Conservation (phyloP, 2,329 filamentous ascomycete genomes). For the Verticillium isaacii region DNA sequence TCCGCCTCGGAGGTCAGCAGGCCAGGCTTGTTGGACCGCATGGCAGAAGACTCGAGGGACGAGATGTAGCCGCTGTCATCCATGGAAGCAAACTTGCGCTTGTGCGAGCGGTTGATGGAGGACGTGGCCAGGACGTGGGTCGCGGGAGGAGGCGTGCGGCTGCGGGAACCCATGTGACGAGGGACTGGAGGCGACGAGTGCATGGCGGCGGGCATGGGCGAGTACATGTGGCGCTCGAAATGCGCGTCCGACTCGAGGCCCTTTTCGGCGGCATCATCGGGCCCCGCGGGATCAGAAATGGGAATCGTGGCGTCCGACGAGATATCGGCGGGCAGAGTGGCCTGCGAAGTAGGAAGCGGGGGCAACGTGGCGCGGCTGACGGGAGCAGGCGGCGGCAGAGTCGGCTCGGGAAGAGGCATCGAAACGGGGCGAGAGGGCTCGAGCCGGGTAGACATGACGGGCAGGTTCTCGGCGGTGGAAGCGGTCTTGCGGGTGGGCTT, state of each 20-base stretch:
- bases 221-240: constrained; percentile 54
- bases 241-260: constrained; percentile 30
- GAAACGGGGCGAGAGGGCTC: constrained; percentile 42
- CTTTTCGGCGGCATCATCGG: constrained; percentile 45
- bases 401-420: constrained; percentile 37
- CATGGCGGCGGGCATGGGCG: constrained; percentile 66
- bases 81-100: constrained; percentile 74
- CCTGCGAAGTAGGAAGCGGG: constrained; percentile 32
- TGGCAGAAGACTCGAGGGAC: constrained; percentile 84
- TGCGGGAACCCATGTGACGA: constrained; percentile 50
- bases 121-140: constrained; percentile 52
- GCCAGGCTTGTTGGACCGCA: constrained; percentile 62
- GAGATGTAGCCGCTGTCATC: constrained; percentile 97
- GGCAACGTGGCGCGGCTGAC: constrained; percentile 25
- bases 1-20: constrained; percentile 75
- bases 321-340: constrained; percentile 47
- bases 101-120: constrained; percentile 63
- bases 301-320: constrained; percentile 77
- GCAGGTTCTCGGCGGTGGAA: constrained; percentile 51
- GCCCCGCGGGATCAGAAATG: constrained; percentile 59
- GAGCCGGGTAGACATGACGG: constrained; percentile 52
- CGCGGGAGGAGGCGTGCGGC: constrained; percentile 72
- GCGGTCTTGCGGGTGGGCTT: constrained; percentile 62
- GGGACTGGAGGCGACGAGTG: constrained; percentile 87
- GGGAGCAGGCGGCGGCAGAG: constrained; percentile 28